phyloP scores from a whole-genome alignment of 768 basidiomycete genomes.

The Naganishia randhawae region DNA sequence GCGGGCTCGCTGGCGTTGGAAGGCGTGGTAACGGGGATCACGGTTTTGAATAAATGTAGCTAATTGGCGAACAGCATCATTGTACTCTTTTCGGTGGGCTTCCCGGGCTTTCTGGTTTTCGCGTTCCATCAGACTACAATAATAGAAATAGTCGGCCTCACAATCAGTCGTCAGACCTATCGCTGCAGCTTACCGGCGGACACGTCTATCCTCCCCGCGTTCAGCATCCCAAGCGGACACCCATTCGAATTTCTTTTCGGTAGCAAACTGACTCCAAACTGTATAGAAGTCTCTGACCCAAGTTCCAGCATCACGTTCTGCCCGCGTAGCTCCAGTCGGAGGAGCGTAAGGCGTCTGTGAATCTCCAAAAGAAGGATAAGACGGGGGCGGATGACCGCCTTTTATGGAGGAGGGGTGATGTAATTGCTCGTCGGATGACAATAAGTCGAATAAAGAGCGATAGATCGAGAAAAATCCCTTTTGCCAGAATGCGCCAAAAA shows the following conservation, averaged over 20 bases:
- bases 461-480: conserved; percentile 90
- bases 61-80: conserved; percentile 65
- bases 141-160: not conserved
- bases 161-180: not conserved
- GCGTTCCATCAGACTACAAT: conserved; percentile 76
- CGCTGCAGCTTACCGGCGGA: conserved; percentile 60
- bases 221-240: conserved; percentile 73
- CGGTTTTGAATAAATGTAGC: conserved; percentile 60
- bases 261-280: conserved; percentile 79
- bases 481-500: not conserved
- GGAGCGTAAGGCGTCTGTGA: conserved; percentile 70
- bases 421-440: conserved; percentile 72
- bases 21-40: conserved; percentile 69
- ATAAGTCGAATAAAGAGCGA: conserved; percentile 74
- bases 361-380: conserved; percentile 79
- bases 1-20: conserved; percentile 37
- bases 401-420: conserved; percentile 51
- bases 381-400: conserved; percentile 35
- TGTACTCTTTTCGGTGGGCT: conserved; percentile 82
- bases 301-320: conserved; percentile 53
- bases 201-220: conserved; percentile 80
- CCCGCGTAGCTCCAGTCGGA: conserved; percentile 35
- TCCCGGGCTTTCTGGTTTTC: conserved; percentile 92
- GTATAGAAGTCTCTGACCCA: conserved; percentile 74
- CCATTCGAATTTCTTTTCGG: conserved; percentile 85